A percentile compares a stretch with the other conserved stretches of the same genome.
phyloP scores from a whole-genome alignment of 75 land plant genomes.

The Ceratopteris richardii region DNA sequence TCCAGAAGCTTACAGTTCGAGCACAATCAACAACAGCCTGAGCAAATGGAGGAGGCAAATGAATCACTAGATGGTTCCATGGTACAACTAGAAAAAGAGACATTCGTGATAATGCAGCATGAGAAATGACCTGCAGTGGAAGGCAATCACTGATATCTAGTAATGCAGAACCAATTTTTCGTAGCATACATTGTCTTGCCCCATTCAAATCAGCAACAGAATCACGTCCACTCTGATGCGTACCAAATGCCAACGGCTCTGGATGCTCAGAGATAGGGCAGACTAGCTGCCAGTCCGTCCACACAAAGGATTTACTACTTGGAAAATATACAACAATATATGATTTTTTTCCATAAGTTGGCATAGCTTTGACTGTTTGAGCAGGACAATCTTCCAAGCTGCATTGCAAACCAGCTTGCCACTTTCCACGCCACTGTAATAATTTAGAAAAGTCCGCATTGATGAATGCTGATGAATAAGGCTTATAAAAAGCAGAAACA shows the following conservation, averaged over 20 bases:
- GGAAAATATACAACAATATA: constrained; percentile 71
- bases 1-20: constrained; percentile 57
- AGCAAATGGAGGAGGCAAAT: background rate
- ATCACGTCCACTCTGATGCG: constrained; percentile 50
- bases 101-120: no score
- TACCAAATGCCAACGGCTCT: constrained; percentile 60
- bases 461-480: no score
- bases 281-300: constrained; percentile 63
- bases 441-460: background rate
- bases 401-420: constrained; percentile 90
- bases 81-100: constrained; percentile 2
- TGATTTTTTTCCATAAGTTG: constrained; percentile 67
- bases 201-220: constrained; percentile 54
- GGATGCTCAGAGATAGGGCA: constrained; percentile 65
- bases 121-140: constrained; percentile 43
- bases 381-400: constrained; percentile 67
- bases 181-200: constrained; percentile 60
- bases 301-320: constrained; percentile 48
- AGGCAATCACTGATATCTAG: constrained; percentile 74
- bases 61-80: no score
- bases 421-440: constrained; percentile 83
- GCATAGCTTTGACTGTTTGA: constrained; percentile 63
- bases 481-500: no score
- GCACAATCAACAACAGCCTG: constrained; percentile 76
- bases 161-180: constrained; percentile 62